Percentiles rank a stretch among this genome's conserved stretches.
These are phyloP conservation scores for Gastrolobium bilobum DNA, from an alignment of 306 rosid species.

Conservation along the genomic window DNA sequence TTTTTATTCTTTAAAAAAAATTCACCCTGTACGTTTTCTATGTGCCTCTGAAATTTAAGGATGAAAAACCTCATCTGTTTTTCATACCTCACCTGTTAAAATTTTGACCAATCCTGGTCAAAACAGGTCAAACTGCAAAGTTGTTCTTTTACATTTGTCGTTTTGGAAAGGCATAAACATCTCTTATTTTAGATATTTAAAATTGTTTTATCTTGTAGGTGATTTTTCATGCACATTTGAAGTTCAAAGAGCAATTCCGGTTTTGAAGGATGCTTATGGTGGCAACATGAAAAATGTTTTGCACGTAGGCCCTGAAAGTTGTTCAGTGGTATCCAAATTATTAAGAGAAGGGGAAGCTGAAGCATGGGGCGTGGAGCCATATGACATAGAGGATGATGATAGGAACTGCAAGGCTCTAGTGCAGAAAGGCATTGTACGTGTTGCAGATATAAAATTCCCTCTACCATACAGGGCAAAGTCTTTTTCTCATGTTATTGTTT, in stretches of 20 bases:
- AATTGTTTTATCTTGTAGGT: constrained; percentile 56
- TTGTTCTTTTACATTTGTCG: neutral
- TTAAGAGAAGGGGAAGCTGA: constrained; percentile 80
- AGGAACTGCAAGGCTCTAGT: constrained; percentile 78
- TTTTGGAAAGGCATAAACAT: constrained; percentile 11
- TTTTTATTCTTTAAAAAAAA: neutral
- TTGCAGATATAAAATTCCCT: constrained; percentile 86
- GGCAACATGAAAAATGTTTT: constrained; percentile 75
- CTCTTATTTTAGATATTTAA: neutral
- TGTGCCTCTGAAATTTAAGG: neutral
- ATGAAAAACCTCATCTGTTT: neutral
- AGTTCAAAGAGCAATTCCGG: constrained; percentile 75
- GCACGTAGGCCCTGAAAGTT: constrained; percentile 92
- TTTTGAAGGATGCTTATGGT: constrained; percentile 77
- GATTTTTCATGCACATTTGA: constrained; percentile 84
- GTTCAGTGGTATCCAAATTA: constrained; percentile 79
- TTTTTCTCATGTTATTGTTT: constrained; percentile 82
- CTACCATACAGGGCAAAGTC: constrained; percentile 88
- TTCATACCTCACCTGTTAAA: neutral
- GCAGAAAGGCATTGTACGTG: constrained; percentile 79
- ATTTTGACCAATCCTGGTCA: neutral
- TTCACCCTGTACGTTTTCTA: neutral
- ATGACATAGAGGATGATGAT: constrained; percentile 86
- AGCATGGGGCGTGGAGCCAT: constrained; percentile 96
- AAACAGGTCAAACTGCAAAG: neutral